Evolutionary conservation across 768 basidiomycete genomes (phyloP).

Genomic region (Amanita polypyramis): DNA sequence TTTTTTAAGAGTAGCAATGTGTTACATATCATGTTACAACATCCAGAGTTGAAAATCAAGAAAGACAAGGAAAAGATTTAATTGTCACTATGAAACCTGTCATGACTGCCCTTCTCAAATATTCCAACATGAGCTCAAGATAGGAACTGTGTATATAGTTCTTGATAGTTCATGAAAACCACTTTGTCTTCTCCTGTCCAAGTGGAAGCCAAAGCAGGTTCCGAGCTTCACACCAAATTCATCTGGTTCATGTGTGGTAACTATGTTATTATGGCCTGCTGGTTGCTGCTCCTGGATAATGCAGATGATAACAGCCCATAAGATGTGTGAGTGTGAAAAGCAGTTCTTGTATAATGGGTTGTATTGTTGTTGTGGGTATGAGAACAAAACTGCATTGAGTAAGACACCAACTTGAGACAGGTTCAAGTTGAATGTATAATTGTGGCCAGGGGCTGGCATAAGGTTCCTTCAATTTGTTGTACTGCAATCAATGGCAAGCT

Average conservation of each 20-base stretch:
- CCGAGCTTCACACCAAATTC: background rate
- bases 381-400: background rate
- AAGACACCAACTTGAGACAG: background rate
- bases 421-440: background rate
- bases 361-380: background rate
- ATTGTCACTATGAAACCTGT: too few relatives aligned
- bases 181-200: background rate
- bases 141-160: too few relatives aligned
- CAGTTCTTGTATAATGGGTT: background rate
- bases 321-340: background rate
- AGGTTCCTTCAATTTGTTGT: background rate
- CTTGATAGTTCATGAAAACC: background rate
- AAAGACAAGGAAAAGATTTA: too few relatives aligned
- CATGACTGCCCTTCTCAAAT: too few relatives aligned
- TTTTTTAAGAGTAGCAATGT: too few relatives aligned
- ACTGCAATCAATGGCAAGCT: background rate
- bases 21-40: too few relatives aligned
- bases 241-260: background rate
- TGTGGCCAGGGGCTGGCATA: background rate
- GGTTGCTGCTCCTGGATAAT: background rate
- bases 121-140: too few relatives aligned
- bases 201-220: background rate
- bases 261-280: background rate
- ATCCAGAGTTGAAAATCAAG: too few relatives aligned
- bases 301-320: background rate